These are phyloP conservation scores for Leccinum longicurvipes DNA, from an alignment of 768 basidiomycete genomes.

Conservation along the genomic window DNA sequence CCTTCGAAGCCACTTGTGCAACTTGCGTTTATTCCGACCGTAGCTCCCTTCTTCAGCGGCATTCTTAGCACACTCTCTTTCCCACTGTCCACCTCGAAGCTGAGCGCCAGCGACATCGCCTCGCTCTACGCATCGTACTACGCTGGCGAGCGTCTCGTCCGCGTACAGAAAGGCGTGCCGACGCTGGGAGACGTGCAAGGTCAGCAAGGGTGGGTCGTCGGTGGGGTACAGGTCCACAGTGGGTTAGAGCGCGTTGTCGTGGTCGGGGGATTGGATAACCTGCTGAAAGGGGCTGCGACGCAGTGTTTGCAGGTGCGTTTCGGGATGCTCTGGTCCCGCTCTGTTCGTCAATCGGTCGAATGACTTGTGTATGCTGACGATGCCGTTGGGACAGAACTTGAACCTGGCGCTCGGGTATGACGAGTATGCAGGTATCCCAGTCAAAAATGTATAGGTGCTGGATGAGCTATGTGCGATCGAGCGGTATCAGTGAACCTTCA, in stretches of 20 bases:
- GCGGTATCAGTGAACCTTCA: neutral
- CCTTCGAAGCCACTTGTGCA: conserved; percentile 35
- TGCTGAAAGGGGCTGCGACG: conserved; percentile 98
- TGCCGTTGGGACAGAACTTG: conserved; percentile 58
- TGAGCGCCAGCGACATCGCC: conserved; percentile 71
- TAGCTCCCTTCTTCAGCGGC: conserved; percentile 95
- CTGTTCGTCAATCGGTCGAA: neutral
- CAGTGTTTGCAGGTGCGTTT: conserved; percentile 86
- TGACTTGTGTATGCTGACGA: neutral
- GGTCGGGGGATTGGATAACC: conserved; percentile 94
- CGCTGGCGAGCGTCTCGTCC: conserved; percentile 66
- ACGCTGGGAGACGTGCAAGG: conserved; percentile 71
- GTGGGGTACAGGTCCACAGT: conserved; percentile 92
- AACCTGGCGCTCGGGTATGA: conserved; percentile 88
- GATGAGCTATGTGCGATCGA: neutral
- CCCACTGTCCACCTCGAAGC: conserved; percentile 57
- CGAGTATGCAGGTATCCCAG: conserved; percentile 76
- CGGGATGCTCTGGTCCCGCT: neutral
- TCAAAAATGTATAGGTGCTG: conserved; percentile 11
- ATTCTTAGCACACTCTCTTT: conserved; percentile 86
- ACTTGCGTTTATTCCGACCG: conserved; percentile 82
- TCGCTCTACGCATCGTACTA: conserved; percentile 79
- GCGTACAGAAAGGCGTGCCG: conserved; percentile 66
- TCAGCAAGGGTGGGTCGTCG: conserved; percentile 86
- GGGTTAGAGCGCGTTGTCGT: conserved; percentile 88